Evolutionary conservation across 2,329 filamentous ascomycete genomes (phyloP).

Genomic region (Mariannaea elegans): DNA sequence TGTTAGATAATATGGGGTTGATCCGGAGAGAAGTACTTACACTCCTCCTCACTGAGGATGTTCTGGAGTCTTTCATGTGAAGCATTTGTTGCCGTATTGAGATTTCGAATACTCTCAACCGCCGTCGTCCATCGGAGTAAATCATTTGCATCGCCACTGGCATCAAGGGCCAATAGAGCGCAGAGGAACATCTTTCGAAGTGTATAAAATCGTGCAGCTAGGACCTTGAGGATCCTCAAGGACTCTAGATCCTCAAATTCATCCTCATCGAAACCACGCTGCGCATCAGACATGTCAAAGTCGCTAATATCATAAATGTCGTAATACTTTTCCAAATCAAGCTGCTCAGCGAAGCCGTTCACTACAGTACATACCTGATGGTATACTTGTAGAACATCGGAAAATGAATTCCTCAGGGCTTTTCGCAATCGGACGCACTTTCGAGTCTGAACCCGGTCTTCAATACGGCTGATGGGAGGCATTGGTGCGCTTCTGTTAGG

Average conservation of each 20-base stretch:
- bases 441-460: constrained; percentile 80
- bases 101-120: constrained; percentile 74
- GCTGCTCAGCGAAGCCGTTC: constrained; percentile 77
- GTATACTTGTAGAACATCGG: constrained; percentile 75
- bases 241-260: constrained; percentile 81
- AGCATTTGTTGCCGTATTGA: constrained; percentile 68
- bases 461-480: constrained; percentile 90
- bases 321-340: constrained; percentile 90
- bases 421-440: constrained; percentile 84
- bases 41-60: constrained; percentile 82
- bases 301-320: constrained; percentile 86
- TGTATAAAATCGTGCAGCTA: constrained; percentile 82
- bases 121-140: constrained; percentile 81
- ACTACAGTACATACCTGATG: constrained; percentile 74
- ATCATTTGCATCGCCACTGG: constrained; percentile 79
- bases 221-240: constrained; percentile 81
- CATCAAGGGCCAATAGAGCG: constrained; percentile 86
- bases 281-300: constrained; percentile 76
- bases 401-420: constrained; percentile 75
- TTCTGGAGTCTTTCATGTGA: constrained; percentile 73
- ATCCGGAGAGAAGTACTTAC: constrained; percentile 55
- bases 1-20: constrained; percentile 22
- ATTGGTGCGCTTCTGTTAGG: constrained; percentile 79
- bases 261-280: constrained; percentile 69
- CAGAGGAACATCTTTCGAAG: constrained; percentile 88